Percentiles rank a stretch among this genome's conserved stretches.
Evolutionary conservation across 805 yeast species (phyloP).

Genomic region (Diddensiella caesifluorescens): DNA sequence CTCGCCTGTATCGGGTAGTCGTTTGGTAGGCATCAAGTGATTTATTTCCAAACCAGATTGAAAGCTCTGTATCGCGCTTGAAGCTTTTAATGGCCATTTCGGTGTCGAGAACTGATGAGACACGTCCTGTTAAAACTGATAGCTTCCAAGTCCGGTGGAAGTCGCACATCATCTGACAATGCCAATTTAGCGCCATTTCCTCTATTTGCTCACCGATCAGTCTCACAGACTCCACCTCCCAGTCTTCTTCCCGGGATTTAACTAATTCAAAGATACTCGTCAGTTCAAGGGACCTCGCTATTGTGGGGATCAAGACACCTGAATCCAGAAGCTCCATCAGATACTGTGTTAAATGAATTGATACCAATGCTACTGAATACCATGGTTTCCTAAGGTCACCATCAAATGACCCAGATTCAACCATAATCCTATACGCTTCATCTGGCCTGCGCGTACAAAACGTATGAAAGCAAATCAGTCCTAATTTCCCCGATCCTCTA

Average conservation of each 20-base stretch:
- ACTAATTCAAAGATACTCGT: no score
- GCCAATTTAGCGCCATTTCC: conserved; percentile 3
- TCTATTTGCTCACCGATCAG: no score
- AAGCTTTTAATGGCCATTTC: conserved; percentile 19
- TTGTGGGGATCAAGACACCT: no score
- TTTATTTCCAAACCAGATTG: no score
- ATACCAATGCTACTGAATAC: conserved; percentile 33
- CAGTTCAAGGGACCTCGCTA: no score
- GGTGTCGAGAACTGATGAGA: conserved; percentile 27
- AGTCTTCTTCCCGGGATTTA: no score
- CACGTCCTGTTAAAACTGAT: conserved; percentile 16
- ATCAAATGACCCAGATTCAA: conserved; percentile 26
- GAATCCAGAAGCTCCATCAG: conserved; percentile 13
- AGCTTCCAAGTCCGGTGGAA: conserved; percentile 28
- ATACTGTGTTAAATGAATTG: conserved; percentile 28
- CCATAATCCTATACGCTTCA: conserved; percentile 14
- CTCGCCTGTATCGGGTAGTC: no score
- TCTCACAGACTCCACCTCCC: no score
- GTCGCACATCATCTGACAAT: conserved; percentile 10
- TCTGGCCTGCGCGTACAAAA: conserved; percentile 21
- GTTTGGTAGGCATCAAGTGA: no score
- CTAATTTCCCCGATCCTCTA: conserved; percentile 32
- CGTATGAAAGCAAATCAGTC: conserved; percentile 22
- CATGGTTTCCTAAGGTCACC: conserved; percentile 23
- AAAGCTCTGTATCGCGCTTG: no score